These are phyloP conservation scores for Sphaerosporella brunnea DNA, from an alignment of 495 filamentous ascomycete genomes.

Conservation along the genomic window DNA sequence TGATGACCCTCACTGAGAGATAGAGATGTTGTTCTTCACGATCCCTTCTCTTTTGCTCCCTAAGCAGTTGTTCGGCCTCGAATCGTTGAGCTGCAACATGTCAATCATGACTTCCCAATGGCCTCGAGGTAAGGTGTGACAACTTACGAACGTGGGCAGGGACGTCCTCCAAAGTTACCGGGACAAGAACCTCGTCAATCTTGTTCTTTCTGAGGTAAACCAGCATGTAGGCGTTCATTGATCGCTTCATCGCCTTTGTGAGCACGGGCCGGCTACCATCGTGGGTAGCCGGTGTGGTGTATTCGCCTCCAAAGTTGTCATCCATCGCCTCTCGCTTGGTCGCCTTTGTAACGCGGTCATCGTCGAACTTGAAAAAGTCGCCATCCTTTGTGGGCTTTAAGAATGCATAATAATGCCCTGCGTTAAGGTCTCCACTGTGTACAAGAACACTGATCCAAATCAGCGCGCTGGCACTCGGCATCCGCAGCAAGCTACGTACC, in stretches of 20 bases:
- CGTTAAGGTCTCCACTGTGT: conserved; percentile 89
- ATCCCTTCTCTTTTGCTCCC: conserved; percentile 62
- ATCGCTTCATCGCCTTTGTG: conserved; percentile 47
- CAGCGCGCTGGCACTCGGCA: conserved; percentile 3
- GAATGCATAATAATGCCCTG: conserved; percentile 98
- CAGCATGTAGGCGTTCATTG: conserved; percentile 88
- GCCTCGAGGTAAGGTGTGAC: no score
- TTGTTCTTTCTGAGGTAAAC: conserved; percentile 85
- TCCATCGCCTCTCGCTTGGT: conserved; percentile 83
- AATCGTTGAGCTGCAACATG: conserved; percentile 41
- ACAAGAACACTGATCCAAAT: conserved; percentile 47
- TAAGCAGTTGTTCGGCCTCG: conserved; percentile 58
- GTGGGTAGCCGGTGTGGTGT: conserved; percentile 43
- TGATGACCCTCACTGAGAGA: conserved; percentile 61
- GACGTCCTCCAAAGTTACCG: conserved; percentile 55
- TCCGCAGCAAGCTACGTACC: conserved; percentile 25
- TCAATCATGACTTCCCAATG: conserved; percentile 20
- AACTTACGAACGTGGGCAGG: conserved; percentile 62
- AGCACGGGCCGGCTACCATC: conserved; percentile 46
- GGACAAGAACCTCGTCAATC: conserved; percentile 59
- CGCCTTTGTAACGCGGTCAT: conserved; percentile 85
- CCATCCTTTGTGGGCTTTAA: conserved; percentile 83
- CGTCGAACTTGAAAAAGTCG: conserved; percentile 92
- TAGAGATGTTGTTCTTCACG: conserved; percentile 87
- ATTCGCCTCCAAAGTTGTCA: conserved; percentile 92